Evolutionary conservation across 768 basidiomycete species (phyloP).

Genomic region (Amyloporia xantha): DNA sequence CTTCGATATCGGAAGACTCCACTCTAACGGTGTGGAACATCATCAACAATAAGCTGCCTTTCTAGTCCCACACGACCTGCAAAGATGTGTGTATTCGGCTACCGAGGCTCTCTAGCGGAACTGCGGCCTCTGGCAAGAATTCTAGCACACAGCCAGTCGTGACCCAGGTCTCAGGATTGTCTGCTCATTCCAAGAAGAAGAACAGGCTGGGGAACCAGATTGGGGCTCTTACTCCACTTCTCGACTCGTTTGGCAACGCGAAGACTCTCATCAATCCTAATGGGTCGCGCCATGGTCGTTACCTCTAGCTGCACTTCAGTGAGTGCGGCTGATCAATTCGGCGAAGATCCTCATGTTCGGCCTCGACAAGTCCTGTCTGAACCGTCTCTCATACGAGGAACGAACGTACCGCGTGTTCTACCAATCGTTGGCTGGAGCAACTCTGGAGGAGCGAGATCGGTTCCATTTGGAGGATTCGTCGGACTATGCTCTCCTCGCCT

Average conservation of each 20-base stretch:
- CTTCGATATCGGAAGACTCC: too few relatives aligned
- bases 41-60: too few relatives aligned
- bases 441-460: slow-evolving; percentile 69
- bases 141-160: slow-evolving; percentile 65
- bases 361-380: slow-evolving; percentile 84
- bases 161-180: slow-evolving; percentile 76
- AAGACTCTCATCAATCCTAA: slow-evolving; percentile 84
- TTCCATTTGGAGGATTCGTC: slow-evolving; percentile 76
- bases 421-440: slow-evolving; percentile 83
- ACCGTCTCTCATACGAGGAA: slow-evolving; percentile 72
- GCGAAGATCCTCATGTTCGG: slow-evolving; percentile 79
- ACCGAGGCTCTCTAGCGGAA: too few relatives aligned
- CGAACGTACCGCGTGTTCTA: slow-evolving; percentile 90
- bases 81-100: too few relatives aligned
- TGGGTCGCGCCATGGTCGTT: slow-evolving; percentile 77
- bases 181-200: slow-evolving; percentile 76
- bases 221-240: slow-evolving; percentile 65
- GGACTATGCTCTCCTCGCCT: slow-evolving; percentile 77
- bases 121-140: slow-evolving; percentile 86
- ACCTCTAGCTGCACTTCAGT: slow-evolving; percentile 82
- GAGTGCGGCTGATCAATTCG: slow-evolving; percentile 68
- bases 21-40: too few relatives aligned
- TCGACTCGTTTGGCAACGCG: slow-evolving; percentile 87
- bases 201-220: slow-evolving; percentile 65
- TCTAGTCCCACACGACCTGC: too few relatives aligned